A percentile compares a stretch with the other conserved stretches of the same genome.
phyloP scores from a whole-genome alignment of 768 basidiomycete species.

The Kwoniella botswanensis region DNA sequence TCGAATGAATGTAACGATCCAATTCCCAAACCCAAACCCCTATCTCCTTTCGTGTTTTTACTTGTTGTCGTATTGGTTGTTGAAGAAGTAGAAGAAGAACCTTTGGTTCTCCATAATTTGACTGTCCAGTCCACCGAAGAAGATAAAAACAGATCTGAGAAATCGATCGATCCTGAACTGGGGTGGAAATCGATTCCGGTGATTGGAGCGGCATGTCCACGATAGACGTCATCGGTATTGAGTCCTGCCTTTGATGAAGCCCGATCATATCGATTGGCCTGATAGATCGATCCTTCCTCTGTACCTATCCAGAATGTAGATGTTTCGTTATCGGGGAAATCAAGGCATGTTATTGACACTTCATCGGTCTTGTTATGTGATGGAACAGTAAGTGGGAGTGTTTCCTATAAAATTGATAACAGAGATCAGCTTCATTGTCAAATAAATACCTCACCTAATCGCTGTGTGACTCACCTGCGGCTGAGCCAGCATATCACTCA shows the following conservation, averaged over 20 bases:
- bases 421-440: background rate
- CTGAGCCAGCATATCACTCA: slow-evolving; percentile 97
- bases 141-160: slow-evolving; percentile 92
- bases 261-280: slow-evolving; percentile 94
- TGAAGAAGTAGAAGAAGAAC: slow-evolving; percentile 24
- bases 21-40: slow-evolving; percentile 56
- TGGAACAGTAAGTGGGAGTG: slow-evolving; percentile 82
- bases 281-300: slow-evolving; percentile 96
- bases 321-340: slow-evolving; percentile 95
- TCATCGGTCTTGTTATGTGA: slow-evolving; percentile 97
- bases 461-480: slow-evolving; percentile 71
- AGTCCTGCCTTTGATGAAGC: slow-evolving; percentile 96
- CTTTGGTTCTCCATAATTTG: slow-evolving; percentile 88
- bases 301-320: slow-evolving; percentile 98
- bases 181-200: slow-evolving; percentile 97
- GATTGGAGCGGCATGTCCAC: slow-evolving; percentile 88
- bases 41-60: slow-evolving; percentile 1
- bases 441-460: too few species aligned
- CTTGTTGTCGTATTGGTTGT: slow-evolving; percentile 1
- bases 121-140: slow-evolving; percentile 97
- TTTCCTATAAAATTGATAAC: slow-evolving; percentile 68
- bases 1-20: slow-evolving; percentile 90
- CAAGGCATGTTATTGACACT: slow-evolving; percentile 88
- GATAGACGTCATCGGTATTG: slow-evolving; percentile 89
- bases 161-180: slow-evolving; percentile 84